phyloP scores from a whole-genome alignment of 192 early-diverging fungal genomes.

The Coemansia sp. region DNA sequence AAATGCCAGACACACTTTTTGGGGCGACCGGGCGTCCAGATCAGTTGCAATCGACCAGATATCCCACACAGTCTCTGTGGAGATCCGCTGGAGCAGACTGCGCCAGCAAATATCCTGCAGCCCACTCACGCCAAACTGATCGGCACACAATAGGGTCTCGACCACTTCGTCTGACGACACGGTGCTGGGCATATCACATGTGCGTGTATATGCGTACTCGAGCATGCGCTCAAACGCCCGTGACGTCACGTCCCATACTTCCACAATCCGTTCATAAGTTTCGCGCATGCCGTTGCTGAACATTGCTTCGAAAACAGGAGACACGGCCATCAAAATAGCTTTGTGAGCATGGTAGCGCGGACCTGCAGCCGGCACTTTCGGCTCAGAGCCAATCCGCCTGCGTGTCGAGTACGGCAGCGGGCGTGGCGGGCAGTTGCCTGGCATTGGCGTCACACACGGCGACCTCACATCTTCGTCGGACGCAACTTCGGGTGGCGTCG shows the following conservation, averaged over 20 bases:
- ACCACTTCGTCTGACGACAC: slow-evolving; percentile 46
- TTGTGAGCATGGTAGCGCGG: slow-evolving; percentile 56
- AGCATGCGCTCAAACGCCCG: slow-evolving; percentile 51
- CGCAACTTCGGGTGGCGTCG: slow-evolving; percentile 1
- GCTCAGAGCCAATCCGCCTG: slow-evolving; percentile 14
- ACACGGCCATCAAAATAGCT: slow-evolving; percentile 53
- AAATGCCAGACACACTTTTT: slow-evolving; percentile 27
- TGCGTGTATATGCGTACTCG: slow-evolving; percentile 51
- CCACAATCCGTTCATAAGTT: slow-evolving; percentile 48
- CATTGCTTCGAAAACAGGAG: slow-evolving; percentile 57
- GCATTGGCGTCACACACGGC: slow-evolving; percentile 47
- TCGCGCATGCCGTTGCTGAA: slow-evolving; percentile 64
- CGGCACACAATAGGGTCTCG: slow-evolving; percentile 48
- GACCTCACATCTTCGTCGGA: slow-evolving; percentile 5
- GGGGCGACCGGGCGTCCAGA: slow-evolving; percentile 31
- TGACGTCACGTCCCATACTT: slow-evolving; percentile 52
- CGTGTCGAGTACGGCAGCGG: slow-evolving; percentile 37
- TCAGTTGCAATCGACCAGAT: slow-evolving; percentile 50
- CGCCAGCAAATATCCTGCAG: slow-evolving; percentile 51
- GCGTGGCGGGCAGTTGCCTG: slow-evolving; percentile 33
- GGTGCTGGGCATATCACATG: slow-evolving; percentile 25
- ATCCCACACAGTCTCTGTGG: slow-evolving; percentile 46
- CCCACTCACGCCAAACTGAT: slow-evolving; percentile 40
- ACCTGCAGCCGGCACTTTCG: slow-evolving; percentile 6
- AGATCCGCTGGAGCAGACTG: slow-evolving; percentile 20